Percentiles rank a stretch among this genome's conserved stretches.
phyloP scores from a whole-genome alignment of 169 alveolate genomes.

The Eimeria necatrix region DNA sequence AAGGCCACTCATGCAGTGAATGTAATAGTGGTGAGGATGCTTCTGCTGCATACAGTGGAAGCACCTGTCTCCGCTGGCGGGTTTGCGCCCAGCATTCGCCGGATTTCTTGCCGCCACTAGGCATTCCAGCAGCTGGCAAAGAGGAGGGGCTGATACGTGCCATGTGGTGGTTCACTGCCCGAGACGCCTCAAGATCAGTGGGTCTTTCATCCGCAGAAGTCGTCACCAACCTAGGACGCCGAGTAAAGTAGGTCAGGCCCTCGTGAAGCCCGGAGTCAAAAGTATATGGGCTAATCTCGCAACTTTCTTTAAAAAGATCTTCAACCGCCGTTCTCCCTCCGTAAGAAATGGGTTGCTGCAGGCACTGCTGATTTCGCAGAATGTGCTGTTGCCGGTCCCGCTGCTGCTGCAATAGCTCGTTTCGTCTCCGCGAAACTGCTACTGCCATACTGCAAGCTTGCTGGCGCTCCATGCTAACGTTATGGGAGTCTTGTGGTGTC shows the following conservation, averaged over 20 bases:
- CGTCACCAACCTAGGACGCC: not conserved
- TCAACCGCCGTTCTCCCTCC: not conserved
- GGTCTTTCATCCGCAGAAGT: not conserved
- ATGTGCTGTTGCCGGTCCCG: slow-evolving; percentile 59
- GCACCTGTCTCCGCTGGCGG: slow-evolving; percentile 39
- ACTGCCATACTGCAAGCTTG: slow-evolving; percentile 46
- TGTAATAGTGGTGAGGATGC: not conserved
- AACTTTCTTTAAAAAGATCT: not conserved
- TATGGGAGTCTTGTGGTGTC: not conserved
- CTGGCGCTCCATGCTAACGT: not conserved
- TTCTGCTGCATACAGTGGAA: not conserved
- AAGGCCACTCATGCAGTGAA: not conserved
- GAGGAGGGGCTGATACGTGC: slow-evolving; percentile 51
- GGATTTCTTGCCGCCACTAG: slow-evolving; percentile 10
- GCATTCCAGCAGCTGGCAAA: slow-evolving; percentile 71
- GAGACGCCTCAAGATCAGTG: not conserved
- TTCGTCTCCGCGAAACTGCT: slow-evolving; percentile 43
- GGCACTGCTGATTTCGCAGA: slow-evolving; percentile 11
- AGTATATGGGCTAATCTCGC: slow-evolving; percentile 45
- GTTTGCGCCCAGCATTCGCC: not conserved
- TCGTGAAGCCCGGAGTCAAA: not conserved
- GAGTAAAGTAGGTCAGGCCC: not conserved
- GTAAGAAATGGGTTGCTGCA: not conserved
- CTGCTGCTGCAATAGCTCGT: slow-evolving; percentile 58
- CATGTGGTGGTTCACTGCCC: not conserved